Percentiles rank a stretch among this genome's conserved stretches.
Conservation (phyloP, 805 yeast genomes). For the Teunomyces funiuensis region DNA sequence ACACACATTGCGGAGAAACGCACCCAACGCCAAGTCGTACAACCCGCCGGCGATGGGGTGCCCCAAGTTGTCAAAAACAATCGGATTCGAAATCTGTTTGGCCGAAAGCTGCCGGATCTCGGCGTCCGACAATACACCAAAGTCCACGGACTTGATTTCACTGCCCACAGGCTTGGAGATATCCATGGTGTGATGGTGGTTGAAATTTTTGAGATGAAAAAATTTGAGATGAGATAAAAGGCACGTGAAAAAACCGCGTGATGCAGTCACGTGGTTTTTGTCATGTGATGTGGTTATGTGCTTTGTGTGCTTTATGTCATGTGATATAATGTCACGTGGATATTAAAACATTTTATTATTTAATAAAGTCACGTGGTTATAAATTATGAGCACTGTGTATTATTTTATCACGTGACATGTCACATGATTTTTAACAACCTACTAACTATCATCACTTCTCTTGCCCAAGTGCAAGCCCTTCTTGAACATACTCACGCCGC, state of each 20-base stretch:
- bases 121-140: conserved; percentile 75
- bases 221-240: conserved; percentile 4
- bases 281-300: no score
- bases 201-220: neutral
- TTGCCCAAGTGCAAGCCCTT: conserved; percentile 38
- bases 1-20: conserved; percentile 84
- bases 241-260: no score
- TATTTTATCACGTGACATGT: no score
- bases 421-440: no score
- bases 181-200: conserved; percentile 59
- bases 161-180: conserved; percentile 96
- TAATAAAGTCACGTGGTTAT: no score
- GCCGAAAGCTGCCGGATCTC: conserved; percentile 89
- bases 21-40: conserved; percentile 94
- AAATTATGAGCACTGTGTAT: no score
- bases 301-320: no score
- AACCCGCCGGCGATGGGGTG: conserved; percentile 94
- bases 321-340: no score
- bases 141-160: conserved; percentile 88
- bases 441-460: neutral
- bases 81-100: conserved; percentile 92
- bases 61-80: conserved; percentile 93
- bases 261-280: no score
- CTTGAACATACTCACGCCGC: conserved; percentile 30
- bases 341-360: no score